A percentile compares a stretch with the other conserved stretches of the same genome.
These are phyloP conservation scores for Taphrina populina DNA, from an alignment of 1,139 yeast genomes.

Conservation along the genomic window DNA sequence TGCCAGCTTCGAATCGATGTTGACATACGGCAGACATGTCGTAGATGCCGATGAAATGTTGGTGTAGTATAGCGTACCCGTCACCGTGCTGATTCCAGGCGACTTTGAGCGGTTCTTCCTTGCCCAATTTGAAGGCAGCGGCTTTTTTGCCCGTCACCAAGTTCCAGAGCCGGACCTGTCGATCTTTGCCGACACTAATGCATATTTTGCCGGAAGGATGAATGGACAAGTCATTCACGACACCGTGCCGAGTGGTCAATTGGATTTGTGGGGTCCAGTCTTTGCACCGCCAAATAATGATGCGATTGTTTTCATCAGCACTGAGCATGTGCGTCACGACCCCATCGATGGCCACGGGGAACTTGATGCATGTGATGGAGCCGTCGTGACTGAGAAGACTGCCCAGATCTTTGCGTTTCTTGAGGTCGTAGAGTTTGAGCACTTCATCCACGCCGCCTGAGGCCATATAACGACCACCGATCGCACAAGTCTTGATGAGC, in stretches of 20 bases:
- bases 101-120: constrained; percentile 23
- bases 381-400: constrained; percentile 88
- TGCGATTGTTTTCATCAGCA: constrained; percentile 87
- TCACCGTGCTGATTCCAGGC: constrained; percentile 25
- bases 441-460: constrained; percentile 97
- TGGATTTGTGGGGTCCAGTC: constrained; percentile 95
- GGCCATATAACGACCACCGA: constrained; percentile 79
- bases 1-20: constrained; percentile 15
- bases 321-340: constrained; percentile 58
- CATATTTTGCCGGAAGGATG: constrained; percentile 95
- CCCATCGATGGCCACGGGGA: constrained; percentile 50
- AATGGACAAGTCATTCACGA: constrained; percentile 77
- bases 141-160: constrained; percentile 98
- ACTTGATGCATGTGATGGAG: constrained; percentile 71
- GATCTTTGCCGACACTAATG: constrained; percentile 81
- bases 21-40: constrained; percentile 24
- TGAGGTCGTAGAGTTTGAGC: constrained; percentile 88
- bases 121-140: constrained; percentile 58
- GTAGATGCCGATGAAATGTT: constrained; percentile 12
- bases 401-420: constrained; percentile 90
- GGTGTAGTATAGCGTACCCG: constrained; percentile 30
- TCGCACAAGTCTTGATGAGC: constrained; percentile 79
- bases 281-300: constrained; percentile 89
- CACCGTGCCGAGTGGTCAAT: constrained; percentile 59
- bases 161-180: constrained; percentile 85